phyloP scores from a whole-genome alignment of 768 basidiomycete species.

The Podaxis sp. region DNA sequence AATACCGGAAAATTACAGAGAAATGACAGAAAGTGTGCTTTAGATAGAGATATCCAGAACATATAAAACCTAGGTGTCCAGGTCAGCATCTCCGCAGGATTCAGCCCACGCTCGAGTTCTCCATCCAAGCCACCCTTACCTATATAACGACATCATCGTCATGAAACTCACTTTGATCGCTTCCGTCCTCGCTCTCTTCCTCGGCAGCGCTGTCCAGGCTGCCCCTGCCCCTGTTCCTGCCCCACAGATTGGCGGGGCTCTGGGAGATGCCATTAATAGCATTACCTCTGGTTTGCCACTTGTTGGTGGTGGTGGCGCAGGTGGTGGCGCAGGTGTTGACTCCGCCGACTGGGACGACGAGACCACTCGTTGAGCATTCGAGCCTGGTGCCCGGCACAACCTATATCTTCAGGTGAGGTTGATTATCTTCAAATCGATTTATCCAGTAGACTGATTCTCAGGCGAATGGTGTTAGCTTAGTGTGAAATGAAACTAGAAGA shows the following conservation, averaged over 20 bases:
- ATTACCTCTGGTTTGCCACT: background rate
- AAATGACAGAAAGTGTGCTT: background rate
- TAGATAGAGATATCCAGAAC: background rate
- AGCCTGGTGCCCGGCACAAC: background rate
- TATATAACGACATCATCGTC: background rate
- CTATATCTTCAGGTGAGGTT: background rate
- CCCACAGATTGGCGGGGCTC: background rate
- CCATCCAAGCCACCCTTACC: background rate
- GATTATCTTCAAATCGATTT: too few relatives aligned
- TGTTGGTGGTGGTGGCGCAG: background rate
- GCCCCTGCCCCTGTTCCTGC: background rate
- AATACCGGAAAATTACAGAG: background rate
- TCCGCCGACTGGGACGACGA: background rate
- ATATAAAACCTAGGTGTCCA: background rate
- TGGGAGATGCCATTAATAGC: background rate
- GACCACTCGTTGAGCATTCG: background rate
- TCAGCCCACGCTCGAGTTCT: background rate
- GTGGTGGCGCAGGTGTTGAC: background rate
- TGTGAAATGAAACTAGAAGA: too few relatives aligned
- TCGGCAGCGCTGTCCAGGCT: background rate
- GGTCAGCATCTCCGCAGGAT: background rate
- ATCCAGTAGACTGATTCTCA: too few relatives aligned
- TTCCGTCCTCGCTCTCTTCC: background rate
- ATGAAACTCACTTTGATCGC: background rate
- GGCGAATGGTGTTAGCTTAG: too few relatives aligned